Conservation (phyloP, 148 eudicot genomes). For the Rhododendron henanense region DNA sequence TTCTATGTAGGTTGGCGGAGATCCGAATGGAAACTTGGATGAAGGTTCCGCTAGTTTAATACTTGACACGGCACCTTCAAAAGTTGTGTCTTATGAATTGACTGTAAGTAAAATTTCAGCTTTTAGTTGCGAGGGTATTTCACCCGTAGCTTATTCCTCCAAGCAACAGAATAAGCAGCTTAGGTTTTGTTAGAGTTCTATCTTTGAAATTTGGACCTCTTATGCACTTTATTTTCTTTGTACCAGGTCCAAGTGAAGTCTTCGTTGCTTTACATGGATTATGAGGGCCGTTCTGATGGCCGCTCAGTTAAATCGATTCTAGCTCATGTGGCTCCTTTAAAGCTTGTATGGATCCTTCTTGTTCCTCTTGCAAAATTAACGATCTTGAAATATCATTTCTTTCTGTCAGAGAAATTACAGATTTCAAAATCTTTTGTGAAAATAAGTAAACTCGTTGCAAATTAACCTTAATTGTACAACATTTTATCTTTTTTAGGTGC, state of each 20-base stretch:
- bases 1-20: constrained; percentile 54
- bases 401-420: not conserved
- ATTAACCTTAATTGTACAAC: not conserved
- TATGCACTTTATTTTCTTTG: not conserved
- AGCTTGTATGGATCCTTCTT: constrained; percentile 59
- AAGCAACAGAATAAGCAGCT: not conserved
- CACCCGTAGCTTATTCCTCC: not conserved
- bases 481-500: constrained; percentile 48
- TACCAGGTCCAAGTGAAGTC: constrained; percentile 86
- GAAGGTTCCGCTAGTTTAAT: constrained; percentile 71
- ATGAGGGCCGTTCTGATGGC: constrained; percentile 98
- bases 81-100: constrained; percentile 80
- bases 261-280: constrained; percentile 80
- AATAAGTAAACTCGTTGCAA: not conserved
- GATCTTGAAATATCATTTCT: not conserved
- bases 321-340: constrained; percentile 84
- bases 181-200: not conserved
- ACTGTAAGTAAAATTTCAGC: constrained; percentile 53
- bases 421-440: not conserved
- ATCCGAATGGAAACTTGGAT: constrained; percentile 74
- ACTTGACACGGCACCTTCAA: constrained; percentile 86
- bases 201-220: not conserved
- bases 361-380: not conserved
- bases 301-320: constrained; percentile 77
- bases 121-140: not conserved